Base-by-base conservation (phyloP, 2,329 filamentous ascomycete species). In the Lasiodiplodia sp. region DNA sequence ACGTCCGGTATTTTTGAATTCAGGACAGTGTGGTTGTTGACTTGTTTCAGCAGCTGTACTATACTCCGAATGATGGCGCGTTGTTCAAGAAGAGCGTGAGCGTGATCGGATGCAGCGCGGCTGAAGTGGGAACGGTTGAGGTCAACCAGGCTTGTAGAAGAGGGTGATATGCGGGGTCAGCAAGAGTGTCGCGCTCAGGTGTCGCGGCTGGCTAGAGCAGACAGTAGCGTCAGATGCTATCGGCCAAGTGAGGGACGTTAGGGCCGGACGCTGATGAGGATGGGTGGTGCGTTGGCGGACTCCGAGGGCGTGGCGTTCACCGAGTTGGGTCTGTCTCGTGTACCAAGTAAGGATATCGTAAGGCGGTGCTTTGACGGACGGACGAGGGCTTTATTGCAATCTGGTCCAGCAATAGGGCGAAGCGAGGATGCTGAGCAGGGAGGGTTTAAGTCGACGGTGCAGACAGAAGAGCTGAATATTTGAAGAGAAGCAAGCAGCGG, bases 281-380 rank as follows among this genome's bases (percentile, higher is more conserved):
- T 4, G 34, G 14, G 10, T 12, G 34, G 21, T 44, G 55, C 23
- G 21, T 37, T 5, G 11, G 38, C 11, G n/a, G 38, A 16, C 7
- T 23, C n/a, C 18, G 18, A 40, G 44, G 55, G 55, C 55, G 34
- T 58, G 34, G 55, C 37, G 55, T 58, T 25, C 37, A 58, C 34
- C 34, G 10, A 23, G 10, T 21, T 3, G 55, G 8, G 34, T 2
- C 10, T 25, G 55, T 21, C 18, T n/a, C 21, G 34, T 16, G 23
- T 16, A 58, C 12, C 21, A 28, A 31, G 37, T 58, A 34, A 40
- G 23, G 11, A 14, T 34, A 34, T 38, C 12, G 16, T 1, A 11
- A 28, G 52, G 16, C 53, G 28, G 38, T 40, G 21, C 28, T 56
- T 18, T 56, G 55, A 21, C 25, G 16, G 25, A 56, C n/a, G 25